Evolutionary conservation across 805 yeast species (phyloP).

Genomic region (Metschnikowia chrysomelidarum): DNA sequence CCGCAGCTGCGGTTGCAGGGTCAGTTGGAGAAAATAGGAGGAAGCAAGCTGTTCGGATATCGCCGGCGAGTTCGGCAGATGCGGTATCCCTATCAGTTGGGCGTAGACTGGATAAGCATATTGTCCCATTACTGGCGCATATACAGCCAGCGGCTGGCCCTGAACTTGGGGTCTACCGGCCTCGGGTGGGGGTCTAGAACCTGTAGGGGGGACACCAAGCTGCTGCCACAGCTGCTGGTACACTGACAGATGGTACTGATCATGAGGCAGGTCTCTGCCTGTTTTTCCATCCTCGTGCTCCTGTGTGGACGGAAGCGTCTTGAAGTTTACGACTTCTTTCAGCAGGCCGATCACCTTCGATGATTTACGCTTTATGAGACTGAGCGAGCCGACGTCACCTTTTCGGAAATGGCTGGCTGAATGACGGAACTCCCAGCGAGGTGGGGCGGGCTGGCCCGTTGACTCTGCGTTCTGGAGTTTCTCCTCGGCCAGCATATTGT

Average conservation of each 20-base stretch:
- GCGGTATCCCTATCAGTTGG: slow-evolving; percentile 13
- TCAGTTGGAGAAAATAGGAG: slow-evolving; percentile 13
- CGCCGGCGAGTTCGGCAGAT: slow-evolving; percentile 15
- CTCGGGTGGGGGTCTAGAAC: slow-evolving; percentile 3
- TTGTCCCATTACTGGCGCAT: slow-evolving; percentile 9
- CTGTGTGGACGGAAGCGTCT: slow-evolving; percentile 30
- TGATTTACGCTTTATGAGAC: slow-evolving; percentile 77
- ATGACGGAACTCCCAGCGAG: slow-evolving; percentile 86
- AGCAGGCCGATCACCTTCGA: slow-evolving; percentile 37
- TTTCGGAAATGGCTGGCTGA: slow-evolving; percentile 73
- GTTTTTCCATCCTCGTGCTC: slow-evolving; percentile 11
- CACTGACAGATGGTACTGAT: slow-evolving; percentile 21
- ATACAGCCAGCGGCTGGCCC: slow-evolving; percentile 5
- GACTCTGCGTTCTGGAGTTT: slow-evolving; percentile 14
- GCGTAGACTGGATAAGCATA: slow-evolving; percentile 12
- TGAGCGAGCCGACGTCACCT: slow-evolving; percentile 73
- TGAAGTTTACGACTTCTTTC: slow-evolving; percentile 38
- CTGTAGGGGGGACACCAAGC: slow-evolving; percentile 6
- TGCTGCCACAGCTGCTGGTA: slow-evolving; percentile 22
- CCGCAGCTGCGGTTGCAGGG: slow-evolving; percentile 19
- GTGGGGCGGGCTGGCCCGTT: slow-evolving; percentile 11
- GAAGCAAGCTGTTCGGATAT: slow-evolving; percentile 12
- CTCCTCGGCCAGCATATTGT: slow-evolving; percentile 30
- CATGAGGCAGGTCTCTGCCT: slow-evolving; percentile 7
- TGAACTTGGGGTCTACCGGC: too few species aligned